Evolutionary conservation across 805 yeast genomes (phyloP), one percentile per base, ranked within the genome.

Genomic region (Komagataella pseudopastoris): DNA sequence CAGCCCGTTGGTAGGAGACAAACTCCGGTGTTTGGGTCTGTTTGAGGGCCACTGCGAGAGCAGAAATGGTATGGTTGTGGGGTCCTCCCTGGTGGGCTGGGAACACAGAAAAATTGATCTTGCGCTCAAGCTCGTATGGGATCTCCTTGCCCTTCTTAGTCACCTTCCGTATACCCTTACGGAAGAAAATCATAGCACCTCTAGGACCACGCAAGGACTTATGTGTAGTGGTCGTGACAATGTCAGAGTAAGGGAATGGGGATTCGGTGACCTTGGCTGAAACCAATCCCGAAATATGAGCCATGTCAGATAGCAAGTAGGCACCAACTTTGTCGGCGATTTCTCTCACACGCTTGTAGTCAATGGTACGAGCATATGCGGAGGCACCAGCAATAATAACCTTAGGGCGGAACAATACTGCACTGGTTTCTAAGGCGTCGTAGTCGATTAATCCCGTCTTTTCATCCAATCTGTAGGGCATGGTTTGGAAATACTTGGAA

Each of bases 31-130:
- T 76, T 50, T 79, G 74, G 52, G 96, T 90, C 75, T 91, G 98
- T 65, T 88, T 88, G 63, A 91, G 78, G 44, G 98, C 98, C 53
- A 89, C 91, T 36, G 98, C 95, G 60, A 91, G 76, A 18, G 98
- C 98, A 56, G 96, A 81, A 63, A 91, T 91, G 60, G 98, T 91
- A 71, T 91, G 97, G 75, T 91, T 91, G 71, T 91, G 98, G 59
- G 99, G 99, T 65, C 99, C 99, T 75, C 99, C 99, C 76, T 91
- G 99, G 70, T 91, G 98, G 57, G 95, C 98, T 60, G 99, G 99
- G 87, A 91, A 91, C 52, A 91, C 98, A 36, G 96, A 88, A 66
- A 91, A 91, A 78, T 91, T 91, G 71, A 91, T 89, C 66, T 81
- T 85, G 65, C 81, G 80, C 71, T 91, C 98, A 63, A 91, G 78